phyloP scores from a whole-genome alignment of 2,329 filamentous ascomycete species.

The Cladosporium sphaerospermum region DNA sequence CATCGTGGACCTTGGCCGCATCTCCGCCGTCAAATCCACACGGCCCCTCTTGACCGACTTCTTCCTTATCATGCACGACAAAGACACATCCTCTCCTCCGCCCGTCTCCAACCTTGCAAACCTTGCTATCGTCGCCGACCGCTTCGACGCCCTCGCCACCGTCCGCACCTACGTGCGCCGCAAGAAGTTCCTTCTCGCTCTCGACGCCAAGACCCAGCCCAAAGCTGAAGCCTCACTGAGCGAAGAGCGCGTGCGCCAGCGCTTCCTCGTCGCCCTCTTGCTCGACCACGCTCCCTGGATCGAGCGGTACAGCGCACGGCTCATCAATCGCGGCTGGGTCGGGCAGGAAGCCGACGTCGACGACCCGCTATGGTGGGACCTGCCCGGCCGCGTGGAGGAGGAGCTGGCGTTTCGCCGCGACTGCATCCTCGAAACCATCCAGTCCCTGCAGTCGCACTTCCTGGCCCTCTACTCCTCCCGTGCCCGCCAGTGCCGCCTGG shows the following conservation, averaged over 20 bases:
- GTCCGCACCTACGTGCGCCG: slow-evolving; percentile 50
- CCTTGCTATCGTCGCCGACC: slow-evolving; percentile 64
- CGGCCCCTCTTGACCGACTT: slow-evolving; percentile 54
- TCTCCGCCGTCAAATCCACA: slow-evolving; percentile 57
- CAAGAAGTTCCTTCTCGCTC: slow-evolving; percentile 36
- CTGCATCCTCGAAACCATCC: slow-evolving; percentile 61
- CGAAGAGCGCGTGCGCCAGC: slow-evolving; percentile 64
- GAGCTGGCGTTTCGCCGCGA: slow-evolving; percentile 62
- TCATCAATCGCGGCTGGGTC: slow-evolving; percentile 61
- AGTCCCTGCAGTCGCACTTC: slow-evolving; percentile 64
- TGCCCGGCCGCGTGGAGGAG: slow-evolving; percentile 64
- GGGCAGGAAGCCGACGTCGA: slow-evolving; percentile 42
- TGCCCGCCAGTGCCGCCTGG: slow-evolving; percentile 63
- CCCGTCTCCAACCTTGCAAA: slow-evolving; percentile 60
- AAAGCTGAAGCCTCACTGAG: slow-evolving; percentile 36
- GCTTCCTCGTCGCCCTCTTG: slow-evolving; percentile 60
- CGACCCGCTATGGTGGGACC: slow-evolving; percentile 62
- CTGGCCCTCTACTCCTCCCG: slow-evolving; percentile 61
- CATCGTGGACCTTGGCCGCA: slow-evolving; percentile 64
- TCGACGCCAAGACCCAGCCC: slow-evolving; percentile 40
- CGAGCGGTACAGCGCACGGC: slow-evolving; percentile 55
- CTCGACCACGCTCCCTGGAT: slow-evolving; percentile 58
- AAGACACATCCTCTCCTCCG: slow-evolving; percentile 37
- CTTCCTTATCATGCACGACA: slow-evolving; percentile 58
- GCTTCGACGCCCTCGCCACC: slow-evolving; percentile 58